These are phyloP conservation scores for Myxozyma monticola DNA, from an alignment of 805 yeast species.

Conservation along the genomic window DNA sequence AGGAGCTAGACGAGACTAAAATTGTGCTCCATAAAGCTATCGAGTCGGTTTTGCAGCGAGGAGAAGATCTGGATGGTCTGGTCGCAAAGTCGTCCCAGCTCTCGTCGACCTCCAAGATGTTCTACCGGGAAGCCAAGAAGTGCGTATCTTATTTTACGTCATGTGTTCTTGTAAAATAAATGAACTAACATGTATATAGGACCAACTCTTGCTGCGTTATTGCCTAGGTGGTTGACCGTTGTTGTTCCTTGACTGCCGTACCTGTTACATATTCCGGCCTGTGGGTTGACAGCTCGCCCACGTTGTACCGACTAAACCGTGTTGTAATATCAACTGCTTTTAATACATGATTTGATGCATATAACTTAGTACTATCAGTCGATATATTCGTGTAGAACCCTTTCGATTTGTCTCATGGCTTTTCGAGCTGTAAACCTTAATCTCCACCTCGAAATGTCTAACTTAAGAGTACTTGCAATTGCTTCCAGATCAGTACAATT, in stretches of 20 bases:
- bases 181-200: constrained; percentile 16
- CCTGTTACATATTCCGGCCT: too few species aligned
- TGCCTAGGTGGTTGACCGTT: constrained; percentile 54
- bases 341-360: too few species aligned
- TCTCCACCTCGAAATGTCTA: too few species aligned
- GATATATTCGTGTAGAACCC: too few species aligned
- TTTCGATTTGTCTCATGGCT: too few species aligned
- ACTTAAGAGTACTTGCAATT: too few species aligned
- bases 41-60: constrained; percentile 90
- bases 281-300: too few species aligned
- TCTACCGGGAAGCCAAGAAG: constrained; percentile 95
- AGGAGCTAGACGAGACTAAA: constrained; percentile 96
- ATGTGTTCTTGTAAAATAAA: neutral
- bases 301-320: too few species aligned
- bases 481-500: too few species aligned
- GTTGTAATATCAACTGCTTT: too few species aligned
- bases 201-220: constrained; percentile 85
- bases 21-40: constrained; percentile 94
- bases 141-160: constrained; percentile 16
- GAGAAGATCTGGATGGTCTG: constrained; percentile 89
- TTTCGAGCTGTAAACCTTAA: too few species aligned
- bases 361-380: too few species aligned
- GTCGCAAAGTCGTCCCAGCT: constrained; percentile 95
- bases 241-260: neutral
- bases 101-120: constrained; percentile 84